Conservation (phyloP, 208 protist species). For the Polymyxa betae region DNA sequence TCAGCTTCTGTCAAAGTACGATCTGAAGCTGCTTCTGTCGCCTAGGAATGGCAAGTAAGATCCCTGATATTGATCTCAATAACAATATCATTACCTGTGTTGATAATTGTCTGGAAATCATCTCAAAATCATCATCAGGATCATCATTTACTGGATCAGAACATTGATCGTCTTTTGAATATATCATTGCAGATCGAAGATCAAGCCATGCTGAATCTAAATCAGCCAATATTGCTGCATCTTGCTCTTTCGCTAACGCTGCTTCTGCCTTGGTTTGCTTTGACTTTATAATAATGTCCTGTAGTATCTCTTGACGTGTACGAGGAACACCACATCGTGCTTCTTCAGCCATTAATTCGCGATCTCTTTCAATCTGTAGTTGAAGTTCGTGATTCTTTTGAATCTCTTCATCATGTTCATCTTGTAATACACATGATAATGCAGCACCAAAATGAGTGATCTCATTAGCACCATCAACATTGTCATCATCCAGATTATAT, state of each 20-base stretch:
- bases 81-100: constrained; percentile 6
- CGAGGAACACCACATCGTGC: background rate
- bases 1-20: background rate
- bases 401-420: background rate
- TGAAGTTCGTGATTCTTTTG: background rate
- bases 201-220: background rate
- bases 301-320: constrained; percentile 4
- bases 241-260: constrained; percentile 5
- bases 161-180: background rate
- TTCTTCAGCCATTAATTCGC: constrained; percentile 6
- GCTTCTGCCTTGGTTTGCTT: constrained; percentile 2
- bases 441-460: constrained; percentile 39
- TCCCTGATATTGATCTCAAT: background rate
- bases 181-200: background rate
- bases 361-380: background rate
- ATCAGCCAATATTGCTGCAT: background rate
- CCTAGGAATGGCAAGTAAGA: constrained; percentile 6
- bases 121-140: constrained; percentile 24
- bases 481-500: constrained; percentile 21
- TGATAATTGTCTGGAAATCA: background rate
- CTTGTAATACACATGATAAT: constrained; percentile 6
- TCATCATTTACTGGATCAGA: background rate
- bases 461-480: background rate
- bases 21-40: background rate
- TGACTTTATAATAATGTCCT: background rate